Conservation (phyloP, 208 protist genomes). For the Naegleria lovaniensis region DNA sequence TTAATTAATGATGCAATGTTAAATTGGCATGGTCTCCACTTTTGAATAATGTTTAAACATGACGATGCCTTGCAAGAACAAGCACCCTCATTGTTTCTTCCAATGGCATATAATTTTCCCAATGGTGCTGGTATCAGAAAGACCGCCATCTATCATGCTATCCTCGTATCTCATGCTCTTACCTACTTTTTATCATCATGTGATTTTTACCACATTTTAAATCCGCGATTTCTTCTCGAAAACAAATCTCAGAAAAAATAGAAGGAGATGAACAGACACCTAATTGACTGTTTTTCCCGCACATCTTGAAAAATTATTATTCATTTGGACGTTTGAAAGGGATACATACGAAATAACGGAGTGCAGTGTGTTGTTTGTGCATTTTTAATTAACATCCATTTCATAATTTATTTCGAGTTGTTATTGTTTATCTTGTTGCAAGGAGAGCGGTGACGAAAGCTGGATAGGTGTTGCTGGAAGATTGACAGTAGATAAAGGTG, state of each 20-base stretch:
- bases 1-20: neutral
- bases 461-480: too few relatives aligned
- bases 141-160: too few relatives aligned
- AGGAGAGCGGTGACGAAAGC: too few relatives aligned
- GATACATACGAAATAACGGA: too few relatives aligned
- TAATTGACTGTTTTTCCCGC: neutral
- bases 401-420: too few relatives aligned
- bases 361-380: too few relatives aligned
- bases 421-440: too few relatives aligned
- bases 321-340: too few relatives aligned
- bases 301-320: neutral
- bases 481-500: too few relatives aligned
- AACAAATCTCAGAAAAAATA: neutral
- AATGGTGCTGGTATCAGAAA: neutral
- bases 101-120: neutral
- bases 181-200: neutral
- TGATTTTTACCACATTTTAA: neutral
- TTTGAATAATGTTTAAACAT: neutral
- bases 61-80: neutral
- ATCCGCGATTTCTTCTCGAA: neutral
- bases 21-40: neutral
- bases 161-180: neutral
- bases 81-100: neutral
- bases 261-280: neutral
- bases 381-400: too few relatives aligned